These are phyloP conservation scores for Heimioporus sp. DNA, from an alignment of 768 basidiomycete genomes.

Conservation along the genomic window DNA sequence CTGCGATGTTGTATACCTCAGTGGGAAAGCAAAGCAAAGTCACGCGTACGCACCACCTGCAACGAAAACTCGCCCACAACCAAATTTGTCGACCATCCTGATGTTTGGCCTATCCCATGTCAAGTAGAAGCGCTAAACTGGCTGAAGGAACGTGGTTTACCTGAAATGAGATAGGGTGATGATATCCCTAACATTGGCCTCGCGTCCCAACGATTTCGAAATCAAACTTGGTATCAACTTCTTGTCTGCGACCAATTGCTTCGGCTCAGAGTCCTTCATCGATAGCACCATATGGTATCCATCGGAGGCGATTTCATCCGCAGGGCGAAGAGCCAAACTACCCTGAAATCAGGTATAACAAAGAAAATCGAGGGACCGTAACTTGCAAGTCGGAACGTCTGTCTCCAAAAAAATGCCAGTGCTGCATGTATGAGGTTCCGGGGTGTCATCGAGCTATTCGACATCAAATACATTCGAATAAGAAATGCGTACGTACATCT, in stretches of 20 bases:
- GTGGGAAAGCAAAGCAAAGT: background rate
- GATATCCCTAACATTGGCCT: slow-evolving; percentile 29
- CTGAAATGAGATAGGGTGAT: slow-evolving; percentile 23
- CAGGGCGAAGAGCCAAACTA: slow-evolving; percentile 2
- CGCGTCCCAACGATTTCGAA: slow-evolving; percentile 22
- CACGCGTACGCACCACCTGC: slow-evolving; percentile 36
- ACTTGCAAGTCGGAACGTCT: slow-evolving; percentile 5
- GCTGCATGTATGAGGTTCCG: slow-evolving; percentile 2
- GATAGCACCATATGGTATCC: slow-evolving; percentile 11
- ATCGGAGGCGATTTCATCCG: slow-evolving; percentile 4
- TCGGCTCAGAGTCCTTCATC: slow-evolving; percentile 3
- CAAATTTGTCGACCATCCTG: slow-evolving; percentile 46
- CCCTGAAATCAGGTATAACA: background rate
- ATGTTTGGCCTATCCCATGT: slow-evolving; percentile 40
- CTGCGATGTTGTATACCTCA: slow-evolving; percentile 22
- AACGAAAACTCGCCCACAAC: slow-evolving; percentile 42
- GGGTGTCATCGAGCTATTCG: background rate
- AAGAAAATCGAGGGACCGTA: background rate
- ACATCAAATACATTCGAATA: background rate
- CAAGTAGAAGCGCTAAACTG: background rate
- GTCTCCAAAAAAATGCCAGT: slow-evolving; percentile 21
- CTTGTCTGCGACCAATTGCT: slow-evolving; percentile 9
- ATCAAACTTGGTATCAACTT: slow-evolving; percentile 29
- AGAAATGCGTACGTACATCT: slow-evolving; percentile 14
- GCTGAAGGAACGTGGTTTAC: slow-evolving; percentile 11